A percentile compares a stretch with the other conserved stretches of the same genome.
These are phyloP conservation scores for Cladosporium sphaerospermum DNA, from an alignment of 2,329 filamentous ascomycete species.

Conservation along the genomic window DNA sequence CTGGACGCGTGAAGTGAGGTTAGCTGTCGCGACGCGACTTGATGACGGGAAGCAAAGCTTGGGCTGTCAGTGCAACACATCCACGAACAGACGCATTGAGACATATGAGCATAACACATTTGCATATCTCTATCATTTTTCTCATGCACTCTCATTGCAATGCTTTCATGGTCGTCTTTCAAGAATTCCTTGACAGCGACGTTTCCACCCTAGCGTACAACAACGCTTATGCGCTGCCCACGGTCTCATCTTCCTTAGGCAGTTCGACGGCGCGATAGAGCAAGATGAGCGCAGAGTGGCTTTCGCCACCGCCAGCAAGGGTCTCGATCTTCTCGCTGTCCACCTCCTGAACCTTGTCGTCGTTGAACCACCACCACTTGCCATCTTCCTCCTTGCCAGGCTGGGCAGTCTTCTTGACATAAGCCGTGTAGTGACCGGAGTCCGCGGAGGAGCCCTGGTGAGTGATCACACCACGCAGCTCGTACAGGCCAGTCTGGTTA, in stretches of 20 bases:
- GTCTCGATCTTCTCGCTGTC: constrained; percentile 84
- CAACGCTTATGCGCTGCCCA: background rate
- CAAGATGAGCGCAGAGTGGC: constrained; percentile 74
- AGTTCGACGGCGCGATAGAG: constrained; percentile 71
- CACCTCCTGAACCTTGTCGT: constrained; percentile 93
- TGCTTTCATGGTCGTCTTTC: background rate
- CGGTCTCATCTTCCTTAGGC: constrained; percentile 33
- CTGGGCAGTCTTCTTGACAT: constrained; percentile 87
- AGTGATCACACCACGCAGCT: constrained; percentile 87
- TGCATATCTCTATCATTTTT: constrained; percentile 11
- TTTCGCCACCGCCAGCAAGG: constrained; percentile 76
- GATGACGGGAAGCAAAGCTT: too few relatives aligned
- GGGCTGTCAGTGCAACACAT: too few relatives aligned
- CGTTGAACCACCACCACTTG: constrained; percentile 99
- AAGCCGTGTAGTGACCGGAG: constrained; percentile 95
- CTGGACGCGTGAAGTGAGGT: background rate
- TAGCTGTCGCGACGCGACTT: background rate
- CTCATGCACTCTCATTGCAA: background rate
- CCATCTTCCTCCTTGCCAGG: constrained; percentile 81
- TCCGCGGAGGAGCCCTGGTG: constrained; percentile 96
- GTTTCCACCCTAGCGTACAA: too few relatives aligned
- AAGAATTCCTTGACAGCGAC: too few relatives aligned
- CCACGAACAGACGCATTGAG: too few relatives aligned
- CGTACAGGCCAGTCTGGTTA: constrained; percentile 92
- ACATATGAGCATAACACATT: constrained; percentile 1